Conservation (phyloP, 345 rosid genomes). For the Populus deltoides region DNA sequence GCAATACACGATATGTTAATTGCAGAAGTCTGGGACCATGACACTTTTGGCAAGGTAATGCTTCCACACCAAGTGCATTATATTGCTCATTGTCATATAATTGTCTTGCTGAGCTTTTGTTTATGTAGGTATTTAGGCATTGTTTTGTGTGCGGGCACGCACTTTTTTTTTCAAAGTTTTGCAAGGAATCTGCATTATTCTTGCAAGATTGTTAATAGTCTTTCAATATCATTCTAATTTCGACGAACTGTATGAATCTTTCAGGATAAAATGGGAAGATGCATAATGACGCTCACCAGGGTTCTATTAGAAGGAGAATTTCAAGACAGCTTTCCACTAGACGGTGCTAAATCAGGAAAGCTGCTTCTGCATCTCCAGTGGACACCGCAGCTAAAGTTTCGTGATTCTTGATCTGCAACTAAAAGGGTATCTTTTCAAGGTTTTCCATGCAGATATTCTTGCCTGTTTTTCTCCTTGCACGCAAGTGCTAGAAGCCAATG, state of each 20-base stretch:
- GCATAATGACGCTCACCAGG: constrained; percentile 78
- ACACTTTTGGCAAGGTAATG: constrained; percentile 67
- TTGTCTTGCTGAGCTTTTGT: too few relatives aligned
- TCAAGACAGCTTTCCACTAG: constrained; percentile 53
- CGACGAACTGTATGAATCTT: constrained; percentile 7
- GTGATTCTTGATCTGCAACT: constrained; percentile 35
- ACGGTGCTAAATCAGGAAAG: constrained; percentile 67
- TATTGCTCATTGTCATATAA: too few relatives aligned
- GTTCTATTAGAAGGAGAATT: constrained; percentile 73
- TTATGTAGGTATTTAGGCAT: too few relatives aligned
- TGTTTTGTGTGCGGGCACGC: too few relatives aligned
- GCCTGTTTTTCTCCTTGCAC: not conserved
- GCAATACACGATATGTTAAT: constrained; percentile 79
- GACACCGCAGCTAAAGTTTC: constrained; percentile 62
- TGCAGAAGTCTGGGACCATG: constrained; percentile 77
- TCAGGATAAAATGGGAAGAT: constrained; percentile 79
- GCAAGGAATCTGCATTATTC: too few relatives aligned
- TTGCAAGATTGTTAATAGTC: too few relatives aligned
- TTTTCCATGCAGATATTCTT: not conserved
- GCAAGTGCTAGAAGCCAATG: not conserved
- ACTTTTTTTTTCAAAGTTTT: too few relatives aligned
- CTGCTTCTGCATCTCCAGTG: constrained; percentile 67
- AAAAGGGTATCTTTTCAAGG: not conserved
- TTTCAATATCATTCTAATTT: not conserved
- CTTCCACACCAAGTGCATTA: not conserved